phyloP scores from a whole-genome alignment of 2,329 filamentous ascomycete species.

The Exserohilum rostratum region DNA sequence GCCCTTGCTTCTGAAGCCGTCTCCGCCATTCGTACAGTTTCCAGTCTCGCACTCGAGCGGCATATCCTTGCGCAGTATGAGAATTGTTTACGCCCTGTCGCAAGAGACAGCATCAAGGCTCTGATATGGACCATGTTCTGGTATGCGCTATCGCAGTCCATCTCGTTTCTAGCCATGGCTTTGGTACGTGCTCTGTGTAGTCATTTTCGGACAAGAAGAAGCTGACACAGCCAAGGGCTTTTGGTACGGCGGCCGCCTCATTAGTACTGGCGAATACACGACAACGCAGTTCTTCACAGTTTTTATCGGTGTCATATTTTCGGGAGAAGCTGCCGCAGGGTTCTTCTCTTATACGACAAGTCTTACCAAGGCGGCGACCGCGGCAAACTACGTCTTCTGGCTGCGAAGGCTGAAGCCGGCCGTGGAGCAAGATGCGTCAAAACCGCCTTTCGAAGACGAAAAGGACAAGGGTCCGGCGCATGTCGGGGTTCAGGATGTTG shows the following conservation, averaged over 20 bases:
- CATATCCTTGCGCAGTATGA: constrained; percentile 76
- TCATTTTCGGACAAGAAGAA: not conserved
- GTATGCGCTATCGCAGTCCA: constrained; percentile 83
- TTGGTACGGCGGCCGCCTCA: constrained; percentile 47
- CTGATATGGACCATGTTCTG: constrained; percentile 77
- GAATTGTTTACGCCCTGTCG: constrained; percentile 62
- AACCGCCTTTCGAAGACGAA: constrained; percentile 40
- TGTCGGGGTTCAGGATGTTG: constrained; percentile 65
- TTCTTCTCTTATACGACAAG: constrained; percentile 95
- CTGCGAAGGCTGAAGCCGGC: constrained; percentile 47
- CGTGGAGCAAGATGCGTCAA: constrained; percentile 46
- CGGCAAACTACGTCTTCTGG: constrained; percentile 64
- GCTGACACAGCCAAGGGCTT: constrained; percentile 26
- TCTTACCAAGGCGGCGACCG: constrained; percentile 94
- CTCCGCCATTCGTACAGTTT: constrained; percentile 90
- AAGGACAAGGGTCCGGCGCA: constrained; percentile 42
- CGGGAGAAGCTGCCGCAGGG: constrained; percentile 72
- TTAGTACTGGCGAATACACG: constrained; percentile 57
- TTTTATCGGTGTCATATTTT: constrained; percentile 63
- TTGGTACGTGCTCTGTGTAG: constrained; percentile 11
- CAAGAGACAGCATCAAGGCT: constrained; percentile 64
- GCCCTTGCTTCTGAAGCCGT: constrained; percentile 92
- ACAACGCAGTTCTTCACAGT: constrained; percentile 92
- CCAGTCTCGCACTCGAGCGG: constrained; percentile 82
- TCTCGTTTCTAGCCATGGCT: constrained; percentile 58